These are phyloP conservation scores for Plasmodium knowlesi DNA, from an alignment of 169 alveolate genomes.

Conservation along the genomic window DNA sequence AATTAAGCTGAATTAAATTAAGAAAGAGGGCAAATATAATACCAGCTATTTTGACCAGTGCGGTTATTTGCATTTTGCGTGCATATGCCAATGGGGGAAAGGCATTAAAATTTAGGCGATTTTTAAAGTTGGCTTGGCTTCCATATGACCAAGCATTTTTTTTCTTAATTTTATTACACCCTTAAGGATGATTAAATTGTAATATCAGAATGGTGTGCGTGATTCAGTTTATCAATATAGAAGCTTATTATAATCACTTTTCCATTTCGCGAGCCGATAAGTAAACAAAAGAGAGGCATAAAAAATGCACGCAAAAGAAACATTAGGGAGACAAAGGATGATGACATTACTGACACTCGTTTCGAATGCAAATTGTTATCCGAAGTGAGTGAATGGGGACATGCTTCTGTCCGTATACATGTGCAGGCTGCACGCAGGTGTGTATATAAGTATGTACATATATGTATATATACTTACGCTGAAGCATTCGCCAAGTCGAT, in stretches of 20 bases:
- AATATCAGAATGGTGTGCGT: neutral
- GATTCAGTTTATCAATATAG: neutral
- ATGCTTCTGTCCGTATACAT: neutral
- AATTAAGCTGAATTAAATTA: conserved; percentile 1
- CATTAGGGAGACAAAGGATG: neutral
- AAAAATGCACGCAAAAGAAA: neutral
- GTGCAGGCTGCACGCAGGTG: neutral
- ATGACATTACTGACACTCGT: neutral
- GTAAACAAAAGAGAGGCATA: neutral
- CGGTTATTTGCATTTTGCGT: neutral
- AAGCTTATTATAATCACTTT: neutral
- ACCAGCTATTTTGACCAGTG: neutral
- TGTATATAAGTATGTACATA: neutral
- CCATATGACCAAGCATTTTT: neutral
- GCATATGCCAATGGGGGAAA: neutral
- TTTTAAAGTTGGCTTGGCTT: neutral
- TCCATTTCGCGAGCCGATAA: neutral
- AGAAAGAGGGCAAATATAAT: neutral
- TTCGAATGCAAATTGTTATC: neutral
- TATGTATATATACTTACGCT: neutral
- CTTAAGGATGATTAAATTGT: neutral
- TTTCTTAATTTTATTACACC: neutral
- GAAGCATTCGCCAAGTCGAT: neutral
- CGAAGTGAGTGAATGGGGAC: neutral
- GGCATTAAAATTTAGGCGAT: neutral